Conservation (phyloP, 2,329 filamentous ascomycete species). For the Zopfia rhizophila region DNA sequence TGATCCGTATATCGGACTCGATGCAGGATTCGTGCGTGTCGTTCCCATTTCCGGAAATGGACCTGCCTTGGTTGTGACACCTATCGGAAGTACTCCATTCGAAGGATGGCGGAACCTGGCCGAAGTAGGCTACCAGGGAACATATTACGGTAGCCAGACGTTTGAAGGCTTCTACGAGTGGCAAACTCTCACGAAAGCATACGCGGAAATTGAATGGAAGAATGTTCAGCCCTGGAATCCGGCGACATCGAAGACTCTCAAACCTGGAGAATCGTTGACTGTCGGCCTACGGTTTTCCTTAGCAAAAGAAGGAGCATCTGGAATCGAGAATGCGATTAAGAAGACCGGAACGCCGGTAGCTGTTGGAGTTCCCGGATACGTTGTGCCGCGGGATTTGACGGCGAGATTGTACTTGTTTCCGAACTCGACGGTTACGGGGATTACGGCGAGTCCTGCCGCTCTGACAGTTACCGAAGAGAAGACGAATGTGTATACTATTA, state of each 20-base stretch:
- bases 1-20: conserved; percentile 69
- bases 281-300: conserved; percentile 65
- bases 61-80: conserved; percentile 65
- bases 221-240: conserved; percentile 64
- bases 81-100: conserved; percentile 61
- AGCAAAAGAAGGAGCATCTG: conserved; percentile 54
- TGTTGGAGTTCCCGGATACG: conserved; percentile 65
- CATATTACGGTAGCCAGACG: conserved; percentile 63
- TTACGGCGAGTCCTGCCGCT: conserved; percentile 54
- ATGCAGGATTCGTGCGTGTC: conserved; percentile 67
- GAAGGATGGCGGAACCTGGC: conserved; percentile 66
- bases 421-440: conserved; percentile 51
- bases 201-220: conserved; percentile 67
- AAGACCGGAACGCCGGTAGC: conserved; percentile 60
- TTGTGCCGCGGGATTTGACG: conserved; percentile 60
- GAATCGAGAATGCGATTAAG: conserved; percentile 60
- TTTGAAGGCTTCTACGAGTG: conserved; percentile 72
- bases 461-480: conserved; percentile 47
- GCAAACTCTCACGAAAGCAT: conserved; percentile 65
- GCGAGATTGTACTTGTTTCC: conserved; percentile 60
- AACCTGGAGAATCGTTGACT: conserved; percentile 57
- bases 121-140: conserved; percentile 56
- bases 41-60: conserved; percentile 64
- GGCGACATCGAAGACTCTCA: conserved; percentile 59
- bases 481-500: conserved; percentile 53